Base-by-base conservation (phyloP, 305 asterid genomes). In the Fraxinus albicans region DNA sequence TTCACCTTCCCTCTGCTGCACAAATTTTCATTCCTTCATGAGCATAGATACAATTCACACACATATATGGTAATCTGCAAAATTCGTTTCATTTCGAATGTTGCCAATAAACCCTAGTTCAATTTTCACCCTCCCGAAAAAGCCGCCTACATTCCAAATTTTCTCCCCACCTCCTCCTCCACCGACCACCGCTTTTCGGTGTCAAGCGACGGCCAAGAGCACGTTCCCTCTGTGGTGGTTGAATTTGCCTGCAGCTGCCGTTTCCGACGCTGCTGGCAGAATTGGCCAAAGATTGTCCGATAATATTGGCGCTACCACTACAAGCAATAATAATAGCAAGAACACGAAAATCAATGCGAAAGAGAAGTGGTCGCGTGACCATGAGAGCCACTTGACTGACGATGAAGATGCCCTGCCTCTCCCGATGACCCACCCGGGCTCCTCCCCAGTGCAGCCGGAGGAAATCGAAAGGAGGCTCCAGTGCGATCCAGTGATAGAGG, bases 381-480 rank as follows among this genome's bases (percentile, higher is more conserved):
- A 94, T 5, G 98, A 94, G 86, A 94, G 98, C 85, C 92, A 94
- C 78, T 85, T 94, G 83, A 79, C 86, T 27, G 98, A 90, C 40
- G 89, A 87, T 76, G 82, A 25, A 17, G 98, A 94, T 33, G 94
- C 91, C 76, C 90, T 94, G 67, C 97, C 98, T 79, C 94, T 94
- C 40, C 98, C 98, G 4, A 92, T 92, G 98, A 92, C 98, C 42
- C 84, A 89, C 77, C 97, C 97, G 33, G 85, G 91, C 81, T 75
- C 92, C 47, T 79, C 89, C 3, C 98, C 98, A 0, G 91, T 89
- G 0, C 84, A 97, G n/a, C 84, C 88, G 1, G 94, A 94, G 27
- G 97, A 92, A 87, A 84, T 94, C 34, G 94, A 89, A 73, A 89
- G 89, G 81, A 90, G 97, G 29, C 94, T 91, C 73, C 86, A 29